Evolutionary conservation across 2,329 filamentous ascomycete species (phyloP), one percentile per base, ranked within the genome.

Genomic region (Aspergillus caelatus): DNA sequence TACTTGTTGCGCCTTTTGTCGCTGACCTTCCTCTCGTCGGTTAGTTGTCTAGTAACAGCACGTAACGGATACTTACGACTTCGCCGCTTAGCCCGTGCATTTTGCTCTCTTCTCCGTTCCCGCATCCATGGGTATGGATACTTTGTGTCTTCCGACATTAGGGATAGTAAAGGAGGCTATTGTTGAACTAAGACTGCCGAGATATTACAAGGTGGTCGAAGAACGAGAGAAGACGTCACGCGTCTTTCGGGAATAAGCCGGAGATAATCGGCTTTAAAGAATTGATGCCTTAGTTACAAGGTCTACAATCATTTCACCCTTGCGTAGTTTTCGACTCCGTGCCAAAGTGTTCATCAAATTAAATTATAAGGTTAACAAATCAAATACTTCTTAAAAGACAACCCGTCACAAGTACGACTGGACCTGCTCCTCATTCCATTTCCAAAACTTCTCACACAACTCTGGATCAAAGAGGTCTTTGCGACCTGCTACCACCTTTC

Each of bases 401-500:
- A 4, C 19, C 19, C 3, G 0, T 23, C n/a, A 62, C 4, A 62
- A 5, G 32, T 46, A 62, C 0, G 36, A 3, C 4, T 12, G 36
- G 39, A 63, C 19, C 52, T 63, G 61, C 34, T 63, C 57, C 45
- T 60, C 57, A 30, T 60, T 63, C 61, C 61, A 63, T 14, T 57
- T 50, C 61, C 61, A 63, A 21, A 56, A 63, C 30, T 53, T 63
- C 26, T 21, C 21, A 14, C 21, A 26, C 43, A 41, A 11, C 3
- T 36, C 61, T 1, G 34, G 10, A 10, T 63, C 61, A 26, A 60
- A 32, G 7, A 63, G 23, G 34, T 63, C 61, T 21, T 32, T 36
- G 11, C 61, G 52, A 0, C 28, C 39, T 9, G 46, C 36, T 1
- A 26, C n/a, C 1, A 63, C 41, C 32, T 57, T 60, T 3, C 61